Percentiles rank a stretch among this genome's conserved stretches.
These are phyloP conservation scores for Avena atlantica DNA, from an alignment of 176 grass and related monocot species.

Conservation along the genomic window DNA sequence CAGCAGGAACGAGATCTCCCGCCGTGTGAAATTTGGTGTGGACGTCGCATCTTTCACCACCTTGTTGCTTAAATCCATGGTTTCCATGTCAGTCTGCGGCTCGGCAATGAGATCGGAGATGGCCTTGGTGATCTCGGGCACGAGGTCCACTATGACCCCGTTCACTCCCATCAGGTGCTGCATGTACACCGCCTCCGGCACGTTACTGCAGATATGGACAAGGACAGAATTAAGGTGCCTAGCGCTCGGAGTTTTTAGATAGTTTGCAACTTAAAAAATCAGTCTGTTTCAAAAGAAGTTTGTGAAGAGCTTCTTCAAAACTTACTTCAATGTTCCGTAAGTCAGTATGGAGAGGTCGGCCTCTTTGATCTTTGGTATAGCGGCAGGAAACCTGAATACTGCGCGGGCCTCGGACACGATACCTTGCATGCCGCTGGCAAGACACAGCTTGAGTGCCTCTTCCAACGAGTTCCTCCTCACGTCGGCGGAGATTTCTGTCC, in stretches of 20 bases:
- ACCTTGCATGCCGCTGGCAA: conserved; percentile 64
- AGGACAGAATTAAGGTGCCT: neutral
- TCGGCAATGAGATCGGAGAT: conserved; percentile 52
- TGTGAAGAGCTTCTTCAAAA: neutral
- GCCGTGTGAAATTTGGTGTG: conserved; percentile 69
- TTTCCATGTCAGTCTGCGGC: conserved; percentile 11
- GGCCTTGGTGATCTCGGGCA: conserved; percentile 74
- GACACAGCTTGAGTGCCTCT: conserved; percentile 72
- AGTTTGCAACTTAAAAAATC: neutral
- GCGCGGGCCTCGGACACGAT: conserved; percentile 80
- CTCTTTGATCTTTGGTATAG: conserved; percentile 76
- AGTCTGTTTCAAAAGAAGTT: neutral
- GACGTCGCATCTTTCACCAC: neutral
- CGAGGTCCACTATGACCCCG: conserved; percentile 85
- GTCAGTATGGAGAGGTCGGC: conserved; percentile 74
- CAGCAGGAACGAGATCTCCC: conserved; percentile 78
- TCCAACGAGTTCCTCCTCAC: conserved; percentile 82
- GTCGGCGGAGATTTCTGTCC: conserved; percentile 57
- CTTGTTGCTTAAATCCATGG: conserved; percentile 21
- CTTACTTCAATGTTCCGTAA: conserved; percentile 88
- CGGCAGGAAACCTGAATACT: conserved; percentile 66
- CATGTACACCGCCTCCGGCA: conserved; percentile 87
- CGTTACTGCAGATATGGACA: conserved; percentile 60
- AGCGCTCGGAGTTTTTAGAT: conserved; percentile 7
- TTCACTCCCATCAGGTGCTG: conserved; percentile 90